These are phyloP conservation scores for Cetraspora pellucida DNA, from an alignment of 192 early-diverging fungal species.

Conservation along the genomic window DNA sequence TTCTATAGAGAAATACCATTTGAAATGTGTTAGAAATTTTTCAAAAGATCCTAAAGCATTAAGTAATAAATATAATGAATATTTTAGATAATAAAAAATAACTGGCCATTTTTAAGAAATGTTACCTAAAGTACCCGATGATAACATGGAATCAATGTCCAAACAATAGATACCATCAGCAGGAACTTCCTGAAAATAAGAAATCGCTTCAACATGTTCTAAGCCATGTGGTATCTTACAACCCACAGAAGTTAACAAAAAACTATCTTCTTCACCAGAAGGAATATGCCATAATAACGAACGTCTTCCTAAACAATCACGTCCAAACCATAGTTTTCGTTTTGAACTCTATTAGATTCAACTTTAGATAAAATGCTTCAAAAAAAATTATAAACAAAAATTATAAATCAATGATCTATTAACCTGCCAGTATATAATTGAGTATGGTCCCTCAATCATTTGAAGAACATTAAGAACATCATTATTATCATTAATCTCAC, in stretches of 20 bases:
- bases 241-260: conserved; percentile 57
- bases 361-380: conserved; percentile 3
- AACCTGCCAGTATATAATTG: conserved; percentile 74
- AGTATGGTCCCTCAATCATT: conserved; percentile 78
- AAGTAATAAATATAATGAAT: not conserved
- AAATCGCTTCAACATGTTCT: not conserved
- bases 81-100: too few relatives aligned
- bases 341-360: conserved; percentile 34
- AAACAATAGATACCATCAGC: conserved; percentile 78
- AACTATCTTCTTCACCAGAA: conserved; percentile 24
- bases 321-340: conserved; percentile 72
- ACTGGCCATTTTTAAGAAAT: too few relatives aligned
- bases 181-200: conserved; percentile 67
- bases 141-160: conserved; percentile 45
- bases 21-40: conserved; percentile 33
- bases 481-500: conserved; percentile 30
- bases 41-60: conserved; percentile 33
- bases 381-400: conserved; percentile 10
- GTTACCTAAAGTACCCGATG: conserved; percentile 4
- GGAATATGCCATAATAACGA: conserved; percentile 70
- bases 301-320: conserved; percentile 86
- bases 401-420: not conserved
- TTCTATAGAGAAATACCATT: conserved; percentile 24
- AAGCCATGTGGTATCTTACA: conserved; percentile 40
- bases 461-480: conserved; percentile 50